Conservation (phyloP, 805 yeast species). For the Zygotorulaspora chibaensis region DNA sequence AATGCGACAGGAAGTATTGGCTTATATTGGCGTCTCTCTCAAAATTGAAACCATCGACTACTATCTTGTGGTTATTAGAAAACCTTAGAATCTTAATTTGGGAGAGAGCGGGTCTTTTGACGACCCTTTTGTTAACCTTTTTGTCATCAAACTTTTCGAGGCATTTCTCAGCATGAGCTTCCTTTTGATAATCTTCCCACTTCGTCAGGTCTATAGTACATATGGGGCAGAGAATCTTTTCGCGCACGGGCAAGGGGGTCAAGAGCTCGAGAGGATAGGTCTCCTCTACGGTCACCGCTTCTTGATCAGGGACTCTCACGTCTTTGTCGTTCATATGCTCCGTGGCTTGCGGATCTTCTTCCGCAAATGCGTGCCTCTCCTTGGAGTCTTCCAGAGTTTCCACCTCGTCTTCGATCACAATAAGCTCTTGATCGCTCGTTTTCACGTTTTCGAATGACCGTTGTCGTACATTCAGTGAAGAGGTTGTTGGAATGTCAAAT, state of each 20-base stretch:
- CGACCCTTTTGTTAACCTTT: background rate
- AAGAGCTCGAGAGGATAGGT: too few species aligned
- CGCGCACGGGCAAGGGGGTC: slow-evolving; percentile 2
- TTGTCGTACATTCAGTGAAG: slow-evolving; percentile 9
- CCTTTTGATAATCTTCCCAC: slow-evolving; percentile 41
- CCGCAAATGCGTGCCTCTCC: background rate
- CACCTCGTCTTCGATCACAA: slow-evolving; percentile 14
- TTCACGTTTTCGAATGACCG: slow-evolving; percentile 3
- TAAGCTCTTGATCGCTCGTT: slow-evolving; percentile 9
- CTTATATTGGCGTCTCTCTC: slow-evolving; percentile 41
- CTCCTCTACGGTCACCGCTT: background rate
- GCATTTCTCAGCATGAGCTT: slow-evolving; percentile 55
- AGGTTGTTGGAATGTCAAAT: slow-evolving; percentile 24
- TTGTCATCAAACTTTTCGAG: slow-evolving; percentile 21
- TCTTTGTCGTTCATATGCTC: background rate
- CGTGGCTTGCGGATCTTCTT: background rate
- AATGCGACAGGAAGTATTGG: slow-evolving; percentile 69
- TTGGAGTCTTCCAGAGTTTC: slow-evolving; percentile 4
- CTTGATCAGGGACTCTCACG: background rate
- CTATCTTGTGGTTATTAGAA: slow-evolving; percentile 35
- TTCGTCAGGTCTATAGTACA: slow-evolving; percentile 41
- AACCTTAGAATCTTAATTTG: slow-evolving; percentile 50
- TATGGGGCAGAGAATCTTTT: slow-evolving; percentile 45
- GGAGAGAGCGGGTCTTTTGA: slow-evolving; percentile 42
- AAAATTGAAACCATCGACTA: slow-evolving; percentile 62